Base-by-base conservation (phyloP, 2,329 filamentous ascomycete genomes). In the Beauveria sp. region DNA sequence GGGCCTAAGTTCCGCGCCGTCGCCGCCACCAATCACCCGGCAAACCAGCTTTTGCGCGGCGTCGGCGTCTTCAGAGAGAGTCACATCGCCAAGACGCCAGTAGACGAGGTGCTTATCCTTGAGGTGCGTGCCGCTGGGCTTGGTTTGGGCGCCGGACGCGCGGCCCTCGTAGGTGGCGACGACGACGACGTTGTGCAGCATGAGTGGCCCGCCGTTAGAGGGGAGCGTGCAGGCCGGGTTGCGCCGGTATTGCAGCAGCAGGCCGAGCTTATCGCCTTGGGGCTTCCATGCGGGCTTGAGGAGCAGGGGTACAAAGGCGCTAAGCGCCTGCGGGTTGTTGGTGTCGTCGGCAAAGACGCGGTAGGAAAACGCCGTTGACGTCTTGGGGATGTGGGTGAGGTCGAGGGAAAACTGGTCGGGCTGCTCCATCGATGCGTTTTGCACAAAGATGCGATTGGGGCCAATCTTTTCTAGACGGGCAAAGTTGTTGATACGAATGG, bases 401-500 rank as follows among this genome's bases (percentile, higher is more conserved):
- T 92, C 84, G 37, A 99, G 77, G 0, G 79, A 84, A 75, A 96
- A 99, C 70, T 93, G 88, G 62, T 96, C 92, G 3, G 88, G 82
- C 62, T 83, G 86, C 10, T 88, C 84, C 1, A 80, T 70, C 1
- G 78, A 75, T 5, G 83, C 79, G 66, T 91, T 88, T 37, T 87
- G 85, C 56, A 97, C 86, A 74, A 97, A 96, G 61, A 92, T 90
- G 48, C 91, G 91, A 72, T 99, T 99, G 1, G 92, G 92, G 0
- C 92, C 92, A 61, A 99, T 92, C 69, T 91, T 92, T 68, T 97
- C 94, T 6, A 99, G 82, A n/a, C 84, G 82, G 10, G 87, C 76
- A 71, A 96, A 96, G 71, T 96, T 94, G 69, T 96, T 91, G 63
- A 99, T 84, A 22, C 90, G 87, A 66, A 97, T 88, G 2, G 79